Conservation (phyloP, 2,329 filamentous ascomycete species). For the Pseudogymnoascus sp. region DNA sequence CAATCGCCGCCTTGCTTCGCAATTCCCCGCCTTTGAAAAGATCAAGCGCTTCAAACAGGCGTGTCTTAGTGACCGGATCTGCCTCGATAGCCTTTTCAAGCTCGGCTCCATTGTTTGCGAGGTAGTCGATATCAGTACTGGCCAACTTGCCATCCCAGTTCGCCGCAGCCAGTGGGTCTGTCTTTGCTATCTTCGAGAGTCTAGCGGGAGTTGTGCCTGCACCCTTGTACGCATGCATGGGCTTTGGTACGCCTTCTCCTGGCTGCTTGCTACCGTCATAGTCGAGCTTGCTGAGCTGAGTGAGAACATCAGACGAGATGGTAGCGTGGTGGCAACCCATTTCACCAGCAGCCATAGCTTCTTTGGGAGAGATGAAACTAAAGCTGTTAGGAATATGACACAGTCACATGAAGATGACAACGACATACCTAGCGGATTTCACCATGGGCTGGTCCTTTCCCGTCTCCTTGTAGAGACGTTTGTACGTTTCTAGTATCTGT, state of each 20-base stretch:
- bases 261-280: conserved; percentile 34
- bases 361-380: conserved; percentile 37
- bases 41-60: conserved; percentile 34
- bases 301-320: conserved; percentile 34
- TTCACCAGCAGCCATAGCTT: conserved; percentile 40
- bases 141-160: conserved; percentile 35
- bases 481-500: conserved; percentile 43
- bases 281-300: conserved; percentile 33
- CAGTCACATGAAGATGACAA: not conserved
- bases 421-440: conserved; percentile 37
- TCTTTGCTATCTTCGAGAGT: conserved; percentile 30
- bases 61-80: conserved; percentile 32
- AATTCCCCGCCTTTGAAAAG: conserved; percentile 36
- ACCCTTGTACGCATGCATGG: conserved; percentile 33
- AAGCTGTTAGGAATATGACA: conserved; percentile 9
- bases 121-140: conserved; percentile 38
- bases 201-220: conserved; percentile 29
- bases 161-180: conserved; percentile 34
- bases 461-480: conserved; percentile 38
- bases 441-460: conserved; percentile 42
- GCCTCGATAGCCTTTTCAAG: conserved; percentile 37
- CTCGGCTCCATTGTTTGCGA: conserved; percentile 37
- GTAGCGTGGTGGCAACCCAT: conserved; percentile 41
- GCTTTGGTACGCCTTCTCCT: conserved; percentile 34
- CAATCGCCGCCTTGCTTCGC: conserved; percentile 33